A percentile compares a stretch with the other conserved stretches of the same genome.
phyloP scores from a whole-genome alignment of 306 rosid species.

The Luffa aegyptiaca region DNA sequence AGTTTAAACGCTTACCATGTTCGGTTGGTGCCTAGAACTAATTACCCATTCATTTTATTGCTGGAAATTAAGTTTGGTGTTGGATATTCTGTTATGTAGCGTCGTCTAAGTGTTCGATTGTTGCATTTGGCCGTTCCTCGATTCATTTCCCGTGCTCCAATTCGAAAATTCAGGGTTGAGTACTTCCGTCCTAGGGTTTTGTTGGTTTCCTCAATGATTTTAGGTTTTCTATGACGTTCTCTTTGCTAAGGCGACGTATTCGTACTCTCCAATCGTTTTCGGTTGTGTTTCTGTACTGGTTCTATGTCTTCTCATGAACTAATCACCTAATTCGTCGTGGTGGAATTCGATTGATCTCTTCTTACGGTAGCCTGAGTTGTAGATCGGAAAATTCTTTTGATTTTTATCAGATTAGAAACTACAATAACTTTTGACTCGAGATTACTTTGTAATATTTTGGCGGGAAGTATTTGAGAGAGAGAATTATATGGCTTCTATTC shows the following conservation, averaged over 20 bases:
- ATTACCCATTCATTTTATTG: no score
- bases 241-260: conserved; percentile 31
- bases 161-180: neutral
- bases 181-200: neutral
- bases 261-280: conserved; percentile 48
- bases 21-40: no score
- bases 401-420: neutral
- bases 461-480: conserved; percentile 1
- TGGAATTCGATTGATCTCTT: conserved; percentile 2
- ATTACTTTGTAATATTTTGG: neutral
- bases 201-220: conserved; percentile 21
- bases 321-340: neutral
- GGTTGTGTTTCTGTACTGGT: conserved; percentile 56
- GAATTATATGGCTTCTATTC: conserved; percentile 40
- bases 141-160: neutral
- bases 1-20: no score
- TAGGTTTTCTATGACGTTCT: conserved; percentile 30
- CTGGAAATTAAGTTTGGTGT: no score
- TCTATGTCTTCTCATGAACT: conserved; percentile 65
- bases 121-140: neutral
- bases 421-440: neutral
- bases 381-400: conserved; percentile 11
- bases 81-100: no score
- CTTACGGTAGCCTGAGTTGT: neutral
- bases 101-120: no score